Evolutionary conservation across 192 early-diverging fungal species (phyloP).

Genomic region (Umbelopsis sp.): DNA sequence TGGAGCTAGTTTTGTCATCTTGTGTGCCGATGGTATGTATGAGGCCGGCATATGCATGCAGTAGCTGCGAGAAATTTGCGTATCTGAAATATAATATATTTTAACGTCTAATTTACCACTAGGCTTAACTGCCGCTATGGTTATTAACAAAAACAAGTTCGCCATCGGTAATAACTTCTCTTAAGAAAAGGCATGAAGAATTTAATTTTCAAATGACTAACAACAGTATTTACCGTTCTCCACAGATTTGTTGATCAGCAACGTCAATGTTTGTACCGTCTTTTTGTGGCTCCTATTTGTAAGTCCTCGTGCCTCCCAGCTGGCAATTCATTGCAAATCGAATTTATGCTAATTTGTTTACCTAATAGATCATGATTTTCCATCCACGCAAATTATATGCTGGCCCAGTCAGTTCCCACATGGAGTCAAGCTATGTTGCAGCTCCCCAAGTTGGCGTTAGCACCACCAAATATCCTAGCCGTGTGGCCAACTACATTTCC

Average conservation of each 20-base stretch:
- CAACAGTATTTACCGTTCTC: not conserved
- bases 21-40: conserved; percentile 37
- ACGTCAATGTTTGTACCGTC: conserved; percentile 27
- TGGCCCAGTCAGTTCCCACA: not conserved
- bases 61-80: no score
- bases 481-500: conserved; percentile 7
- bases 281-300: conserved; percentile 34
- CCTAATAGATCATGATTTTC: conserved; percentile 4
- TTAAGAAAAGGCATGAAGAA: no score
- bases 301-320: not conserved
- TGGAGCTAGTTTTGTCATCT: conserved; percentile 29
- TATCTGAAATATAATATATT: no score
- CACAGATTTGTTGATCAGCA: conserved; percentile 31
- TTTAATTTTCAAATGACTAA: not conserved
- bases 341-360: not conserved
- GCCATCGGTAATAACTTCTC: not conserved
- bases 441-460: not conserved
- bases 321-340: not conserved
- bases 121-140: conserved; percentile 16
- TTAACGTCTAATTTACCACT: not conserved
- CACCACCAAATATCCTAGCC: not conserved
- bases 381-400: conserved; percentile 17
- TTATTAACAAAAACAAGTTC: conserved; percentile 29
- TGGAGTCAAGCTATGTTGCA: not conserved
- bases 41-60: not conserved